These are phyloP conservation scores for Annulohypoxylon bovei DNA, from an alignment of 495 filamentous ascomycete genomes.

Conservation along the genomic window DNA sequence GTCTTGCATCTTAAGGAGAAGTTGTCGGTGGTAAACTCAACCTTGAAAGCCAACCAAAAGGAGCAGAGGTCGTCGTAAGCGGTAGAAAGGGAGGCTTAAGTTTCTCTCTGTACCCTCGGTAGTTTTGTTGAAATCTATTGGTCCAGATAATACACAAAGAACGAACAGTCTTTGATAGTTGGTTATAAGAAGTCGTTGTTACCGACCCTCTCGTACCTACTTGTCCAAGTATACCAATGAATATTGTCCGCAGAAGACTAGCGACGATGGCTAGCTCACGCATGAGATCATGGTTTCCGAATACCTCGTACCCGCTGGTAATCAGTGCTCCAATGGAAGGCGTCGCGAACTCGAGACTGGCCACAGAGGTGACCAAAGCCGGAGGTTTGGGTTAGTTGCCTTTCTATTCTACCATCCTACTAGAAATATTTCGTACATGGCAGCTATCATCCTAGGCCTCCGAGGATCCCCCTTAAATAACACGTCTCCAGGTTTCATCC, in stretches of 20 bases:
- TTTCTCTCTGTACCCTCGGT: conserved; percentile 2
- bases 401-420: neutral
- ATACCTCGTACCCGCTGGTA: conserved; percentile 58
- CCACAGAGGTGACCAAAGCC: conserved; percentile 70
- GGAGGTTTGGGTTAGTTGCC: conserved; percentile 67
- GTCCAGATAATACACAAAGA: neutral
- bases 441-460: neutral
- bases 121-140: neutral
- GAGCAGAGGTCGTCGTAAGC: neutral
- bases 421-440: neutral
- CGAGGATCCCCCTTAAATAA: neutral
- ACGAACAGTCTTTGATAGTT: neutral
- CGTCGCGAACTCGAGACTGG: conserved; percentile 69
- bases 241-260: conserved; percentile 8
- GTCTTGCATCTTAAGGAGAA: neutral
- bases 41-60: neutral
- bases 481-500: conserved; percentile 49
- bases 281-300: conserved; percentile 47
- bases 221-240: conserved; percentile 2
- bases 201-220: neutral
- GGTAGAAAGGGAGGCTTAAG: neutral
- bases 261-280: conserved; percentile 39
- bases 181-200: neutral
- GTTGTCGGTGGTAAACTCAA: neutral
- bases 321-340: conserved; percentile 77